phyloP scores from a whole-genome alignment of 192 early-diverging fungal genomes.

The Dissophora globulifera region DNA sequence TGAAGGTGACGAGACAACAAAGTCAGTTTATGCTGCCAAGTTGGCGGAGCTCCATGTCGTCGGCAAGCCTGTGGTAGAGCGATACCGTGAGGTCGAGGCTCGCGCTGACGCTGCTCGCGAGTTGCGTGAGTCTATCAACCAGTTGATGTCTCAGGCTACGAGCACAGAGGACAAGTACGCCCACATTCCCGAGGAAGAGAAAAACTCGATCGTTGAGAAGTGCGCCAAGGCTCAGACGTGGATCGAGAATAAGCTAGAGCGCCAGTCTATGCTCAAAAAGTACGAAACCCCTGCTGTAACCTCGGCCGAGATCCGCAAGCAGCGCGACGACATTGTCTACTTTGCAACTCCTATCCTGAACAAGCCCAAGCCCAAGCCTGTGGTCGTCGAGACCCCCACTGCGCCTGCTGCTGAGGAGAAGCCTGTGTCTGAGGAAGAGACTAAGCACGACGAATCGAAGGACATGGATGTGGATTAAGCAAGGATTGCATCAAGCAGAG shows the following conservation, averaged over 20 bases:
- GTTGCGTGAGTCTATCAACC: slow-evolving; percentile 83
- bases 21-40: slow-evolving; percentile 89
- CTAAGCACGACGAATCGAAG: slow-evolving; percentile 51
- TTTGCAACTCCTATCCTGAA: slow-evolving; percentile 84
- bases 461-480: slow-evolving; percentile 49
- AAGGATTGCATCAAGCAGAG: too few species aligned
- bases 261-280: slow-evolving; percentile 81
- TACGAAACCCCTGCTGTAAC: slow-evolving; percentile 77
- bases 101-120: slow-evolving; percentile 84
- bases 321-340: slow-evolving; percentile 75
- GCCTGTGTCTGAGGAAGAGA: slow-evolving; percentile 31
- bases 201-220: slow-evolving; percentile 83
- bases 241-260: slow-evolving; percentile 84
- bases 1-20: slow-evolving; percentile 92
- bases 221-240: slow-evolving; percentile 82
- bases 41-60: slow-evolving; percentile 80
- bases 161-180: slow-evolving; percentile 85
- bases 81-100: slow-evolving; percentile 86
- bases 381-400: slow-evolving; percentile 64
- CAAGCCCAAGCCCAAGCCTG: slow-evolving; percentile 91
- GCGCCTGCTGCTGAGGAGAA: slow-evolving; percentile 18
- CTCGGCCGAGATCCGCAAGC: slow-evolving; percentile 75
- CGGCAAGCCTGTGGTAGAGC: slow-evolving; percentile 83
- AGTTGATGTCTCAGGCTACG: slow-evolving; percentile 75
- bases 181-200: slow-evolving; percentile 88